Conservation (phyloP, 495 filamentous ascomycete genomes). For the Barbatosphaeria neglecta region DNA sequence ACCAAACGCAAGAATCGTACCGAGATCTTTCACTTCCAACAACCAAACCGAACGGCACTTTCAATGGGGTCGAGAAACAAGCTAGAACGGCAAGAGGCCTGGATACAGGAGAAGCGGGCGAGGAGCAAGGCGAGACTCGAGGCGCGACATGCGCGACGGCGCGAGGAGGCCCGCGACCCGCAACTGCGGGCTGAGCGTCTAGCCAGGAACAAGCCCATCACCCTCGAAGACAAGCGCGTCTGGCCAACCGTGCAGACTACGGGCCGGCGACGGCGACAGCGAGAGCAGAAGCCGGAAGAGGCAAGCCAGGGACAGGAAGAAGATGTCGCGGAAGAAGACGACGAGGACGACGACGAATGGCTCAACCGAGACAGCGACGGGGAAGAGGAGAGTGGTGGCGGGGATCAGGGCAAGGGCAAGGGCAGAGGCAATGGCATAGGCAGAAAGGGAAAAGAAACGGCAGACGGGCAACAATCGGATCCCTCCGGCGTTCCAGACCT, state of each 20-base stretch:
- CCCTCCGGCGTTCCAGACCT: constrained; percentile 37
- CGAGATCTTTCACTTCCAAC: no score
- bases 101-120: neutral
- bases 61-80: neutral
- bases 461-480: constrained; percentile 46
- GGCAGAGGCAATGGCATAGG: constrained; percentile 21
- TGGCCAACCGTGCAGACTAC: no score
- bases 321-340: constrained; percentile 32
- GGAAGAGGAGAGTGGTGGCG: constrained; percentile 12
- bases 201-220: constrained; percentile 61
- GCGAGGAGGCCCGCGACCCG: constrained; percentile 65
- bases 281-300: constrained; percentile 30
- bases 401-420: constrained; percentile 27
- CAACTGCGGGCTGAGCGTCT: constrained; percentile 53
- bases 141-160: neutral
- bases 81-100: neutral
- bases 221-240: constrained; percentile 69
- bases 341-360: constrained; percentile 2
- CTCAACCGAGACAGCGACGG: constrained; percentile 6
- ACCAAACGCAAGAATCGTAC: no score
- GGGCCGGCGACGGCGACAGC: no score
- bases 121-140: neutral
- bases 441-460: constrained; percentile 22
- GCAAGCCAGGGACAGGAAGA: constrained; percentile 35
- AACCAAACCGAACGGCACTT: neutral